These are phyloP conservation scores for Coniferiporia weirii DNA, from an alignment of 1,284 basidiomycete species.

Conservation along the genomic window DNA sequence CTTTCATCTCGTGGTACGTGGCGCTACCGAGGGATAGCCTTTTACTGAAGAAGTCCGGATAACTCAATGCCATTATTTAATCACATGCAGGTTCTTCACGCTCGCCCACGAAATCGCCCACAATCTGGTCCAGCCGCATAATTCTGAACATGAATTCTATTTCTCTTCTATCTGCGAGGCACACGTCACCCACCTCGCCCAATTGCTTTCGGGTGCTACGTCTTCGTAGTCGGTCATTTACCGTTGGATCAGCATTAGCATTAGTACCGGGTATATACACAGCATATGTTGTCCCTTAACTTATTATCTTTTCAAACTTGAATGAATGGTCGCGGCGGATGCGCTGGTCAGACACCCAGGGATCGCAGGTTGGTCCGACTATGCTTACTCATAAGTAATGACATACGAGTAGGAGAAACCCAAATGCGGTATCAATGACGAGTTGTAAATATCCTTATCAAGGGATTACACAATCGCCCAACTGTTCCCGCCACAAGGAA, in stretches of 20 bases:
- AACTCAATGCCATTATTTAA: background rate
- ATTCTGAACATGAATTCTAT: conserved; percentile 90
- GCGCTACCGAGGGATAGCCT: background rate
- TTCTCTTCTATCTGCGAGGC: conserved; percentile 87
- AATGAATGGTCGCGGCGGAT: too few species aligned
- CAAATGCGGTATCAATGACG: too few species aligned
- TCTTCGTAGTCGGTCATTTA: background rate
- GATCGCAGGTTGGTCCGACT: too few species aligned
- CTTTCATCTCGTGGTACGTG: conserved; percentile 73
- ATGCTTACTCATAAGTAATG: too few species aligned
- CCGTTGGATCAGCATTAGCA: background rate
- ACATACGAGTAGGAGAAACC: too few species aligned
- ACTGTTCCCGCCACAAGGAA: too few species aligned
- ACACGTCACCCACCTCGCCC: conserved; percentile 28
- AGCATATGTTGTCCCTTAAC: background rate
- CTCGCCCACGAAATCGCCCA: conserved; percentile 91
- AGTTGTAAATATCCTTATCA: too few species aligned
- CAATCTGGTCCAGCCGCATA: conserved; percentile 74
- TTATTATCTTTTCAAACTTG: background rate
- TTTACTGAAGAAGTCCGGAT: background rate
- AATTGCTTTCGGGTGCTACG: background rate
- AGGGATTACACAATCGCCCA: too few species aligned
- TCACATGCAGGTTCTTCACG: conserved; percentile 71
- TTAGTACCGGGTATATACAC: background rate
- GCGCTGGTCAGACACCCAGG: too few species aligned